phyloP scores from a whole-genome alignment of 2,329 filamentous ascomycete species.

The Malbranchea cinnamomea region DNA sequence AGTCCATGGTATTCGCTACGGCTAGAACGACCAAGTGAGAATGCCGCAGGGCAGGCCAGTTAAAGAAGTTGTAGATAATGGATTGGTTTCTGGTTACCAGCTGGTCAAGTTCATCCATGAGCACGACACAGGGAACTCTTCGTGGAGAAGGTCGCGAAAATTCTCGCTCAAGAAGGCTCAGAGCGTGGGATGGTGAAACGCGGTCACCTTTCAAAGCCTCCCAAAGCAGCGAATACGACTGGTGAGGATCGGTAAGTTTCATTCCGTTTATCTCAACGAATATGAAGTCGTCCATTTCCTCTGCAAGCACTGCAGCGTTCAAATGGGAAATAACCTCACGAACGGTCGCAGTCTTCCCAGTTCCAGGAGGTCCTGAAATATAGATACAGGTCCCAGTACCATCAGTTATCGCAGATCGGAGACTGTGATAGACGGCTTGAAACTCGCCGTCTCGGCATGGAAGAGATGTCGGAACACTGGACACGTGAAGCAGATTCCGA shows the following conservation, averaged over 20 bases:
- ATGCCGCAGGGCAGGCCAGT: slow-evolving; percentile 87
- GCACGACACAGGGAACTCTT: slow-evolving; percentile 82
- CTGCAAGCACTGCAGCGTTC: slow-evolving; percentile 70
- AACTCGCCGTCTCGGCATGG: slow-evolving; percentile 92
- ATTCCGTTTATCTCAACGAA: slow-evolving; percentile 99
- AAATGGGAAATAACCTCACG: slow-evolving; percentile 84
- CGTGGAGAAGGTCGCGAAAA: slow-evolving; percentile 85
- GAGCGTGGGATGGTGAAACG: slow-evolving; percentile 77
- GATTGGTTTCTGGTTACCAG: slow-evolving; percentile 95
- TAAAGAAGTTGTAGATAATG: slow-evolving; percentile 99
- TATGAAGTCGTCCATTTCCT: slow-evolving; percentile 95
- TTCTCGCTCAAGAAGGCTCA: slow-evolving; percentile 81
- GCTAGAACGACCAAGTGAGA: slow-evolving; percentile 89
- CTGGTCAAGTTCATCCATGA: slow-evolving; percentile 98
- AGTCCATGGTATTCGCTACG: slow-evolving; percentile 97
- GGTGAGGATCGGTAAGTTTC: slow-evolving; percentile 97
- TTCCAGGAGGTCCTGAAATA: slow-evolving; percentile 96
- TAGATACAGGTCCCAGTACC: slow-evolving; percentile 94
- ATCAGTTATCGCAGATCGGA: slow-evolving; percentile 86
- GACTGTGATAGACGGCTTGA: slow-evolving; percentile 76
- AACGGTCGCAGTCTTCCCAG: slow-evolving; percentile 93
- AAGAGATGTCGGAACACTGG: slow-evolving; percentile 74
- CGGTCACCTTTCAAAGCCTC: slow-evolving; percentile 87
- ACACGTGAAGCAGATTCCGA: slow-evolving; percentile 77
- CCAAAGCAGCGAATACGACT: slow-evolving; percentile 91